These are phyloP conservation scores for Tolypocladium amazonense DNA, from an alignment of 2,329 filamentous ascomycete species.

Conservation along the genomic window DNA sequence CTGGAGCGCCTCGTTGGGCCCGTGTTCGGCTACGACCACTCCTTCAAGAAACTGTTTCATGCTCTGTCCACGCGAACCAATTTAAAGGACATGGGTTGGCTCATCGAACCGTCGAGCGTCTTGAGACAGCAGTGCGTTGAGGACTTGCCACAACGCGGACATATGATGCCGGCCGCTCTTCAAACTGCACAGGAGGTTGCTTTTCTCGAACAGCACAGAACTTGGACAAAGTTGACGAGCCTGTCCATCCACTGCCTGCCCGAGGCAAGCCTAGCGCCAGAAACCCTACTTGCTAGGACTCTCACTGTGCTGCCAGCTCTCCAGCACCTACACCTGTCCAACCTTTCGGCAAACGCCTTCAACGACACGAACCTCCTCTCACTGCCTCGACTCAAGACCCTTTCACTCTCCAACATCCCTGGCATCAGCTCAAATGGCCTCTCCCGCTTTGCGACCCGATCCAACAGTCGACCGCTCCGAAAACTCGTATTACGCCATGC, in stretches of 20 bases:
- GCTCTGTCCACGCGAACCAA: constrained; percentile 46
- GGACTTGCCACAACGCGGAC: constrained; percentile 11
- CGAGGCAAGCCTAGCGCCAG: constrained; percentile 41
- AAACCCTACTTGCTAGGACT: constrained; percentile 39
- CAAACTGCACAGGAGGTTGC: constrained; percentile 23
- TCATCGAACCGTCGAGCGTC: constrained; percentile 29
- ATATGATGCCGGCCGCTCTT: constrained; percentile 18
- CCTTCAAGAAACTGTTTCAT: constrained; percentile 45
- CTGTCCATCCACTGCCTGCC: constrained; percentile 49
- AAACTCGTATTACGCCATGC: constrained; percentile 45
- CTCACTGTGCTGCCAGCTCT: constrained; percentile 42
- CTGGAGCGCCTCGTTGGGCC: constrained; percentile 48
- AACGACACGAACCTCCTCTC: constrained; percentile 43
- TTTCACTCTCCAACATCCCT: constrained; percentile 43
- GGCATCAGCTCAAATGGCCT: constrained; percentile 48
- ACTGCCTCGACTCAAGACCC: constrained; percentile 42
- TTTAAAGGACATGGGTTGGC: constrained; percentile 49
- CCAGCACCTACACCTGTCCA: constrained; percentile 48
- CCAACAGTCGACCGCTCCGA: constrained; percentile 32
- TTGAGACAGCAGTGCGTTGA: constrained; percentile 17
- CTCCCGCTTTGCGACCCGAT: constrained; percentile 42
- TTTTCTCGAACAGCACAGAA: constrained; percentile 40
- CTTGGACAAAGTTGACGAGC: constrained; percentile 45
- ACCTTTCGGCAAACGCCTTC: constrained; percentile 44
- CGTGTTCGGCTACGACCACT: constrained; percentile 42